phyloP scores from a whole-genome alignment of 2,329 filamentous ascomycete species.

The Tolypocladium guangdongense region DNA sequence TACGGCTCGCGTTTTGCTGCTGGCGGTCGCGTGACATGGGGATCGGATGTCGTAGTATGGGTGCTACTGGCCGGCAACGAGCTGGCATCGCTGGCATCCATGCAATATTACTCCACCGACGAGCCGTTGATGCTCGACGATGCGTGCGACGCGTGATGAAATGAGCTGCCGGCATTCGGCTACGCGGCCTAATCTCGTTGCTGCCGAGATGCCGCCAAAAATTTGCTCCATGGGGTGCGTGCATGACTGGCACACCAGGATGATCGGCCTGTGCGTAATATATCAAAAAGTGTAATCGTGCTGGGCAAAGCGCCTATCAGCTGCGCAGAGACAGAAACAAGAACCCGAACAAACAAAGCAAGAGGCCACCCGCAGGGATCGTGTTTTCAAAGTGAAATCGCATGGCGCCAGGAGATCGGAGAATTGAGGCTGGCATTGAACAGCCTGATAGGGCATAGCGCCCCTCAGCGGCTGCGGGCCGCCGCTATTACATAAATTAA shows the following conservation, averaged over 20 bases:
- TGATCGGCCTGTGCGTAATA: too few relatives aligned
- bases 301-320: too few relatives aligned
- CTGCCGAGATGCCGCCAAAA: not conserved
- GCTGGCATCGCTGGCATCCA: not conserved
- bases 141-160: not conserved
- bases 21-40: not conserved
- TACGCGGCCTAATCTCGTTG: not conserved
- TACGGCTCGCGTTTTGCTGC: not conserved
- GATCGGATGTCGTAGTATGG: not conserved
- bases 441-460: not conserved
- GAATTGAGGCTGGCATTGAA: not conserved
- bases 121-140: not conserved
- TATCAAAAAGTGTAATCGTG: too few relatives aligned
- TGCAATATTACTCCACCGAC: not conserved
- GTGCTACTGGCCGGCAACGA: not conserved
- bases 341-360: too few relatives aligned
- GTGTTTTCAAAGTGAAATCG: too few relatives aligned
- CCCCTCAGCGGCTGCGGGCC: not conserved
- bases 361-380: too few relatives aligned
- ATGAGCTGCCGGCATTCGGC: too few relatives aligned
- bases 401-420: too few relatives aligned
- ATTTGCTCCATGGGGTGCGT: not conserved
- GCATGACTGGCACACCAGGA: not conserved
- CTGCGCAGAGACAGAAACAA: too few relatives aligned
- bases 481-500: too few relatives aligned